Base-by-base conservation (phyloP, 1,284 basidiomycete species). In the Ganoderma resinaceum region DNA sequence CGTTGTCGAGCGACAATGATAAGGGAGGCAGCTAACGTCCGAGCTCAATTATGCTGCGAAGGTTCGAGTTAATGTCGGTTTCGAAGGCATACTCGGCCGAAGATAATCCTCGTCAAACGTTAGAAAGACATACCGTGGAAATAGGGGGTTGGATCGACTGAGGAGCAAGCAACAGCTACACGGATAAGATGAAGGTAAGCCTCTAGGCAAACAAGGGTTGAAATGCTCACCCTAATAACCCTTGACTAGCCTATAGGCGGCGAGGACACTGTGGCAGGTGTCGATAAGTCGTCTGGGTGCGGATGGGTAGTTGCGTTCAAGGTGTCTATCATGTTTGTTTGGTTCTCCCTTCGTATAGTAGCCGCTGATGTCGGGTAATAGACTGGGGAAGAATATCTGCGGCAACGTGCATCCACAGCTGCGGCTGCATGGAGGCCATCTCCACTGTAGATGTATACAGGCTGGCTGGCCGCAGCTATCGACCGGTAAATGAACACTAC, bases 91-190 rank as follows among this genome's bases (percentile, higher is more conserved):
- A 73, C 70, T 1, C 74, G 75, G 62, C 74, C 66, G n/a, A 65
- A 76, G 75, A 67, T 70, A 76, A 60, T 73, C 73, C 61, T 73
- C 72, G 53, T 73, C 72, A 40, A 74, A 43, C 1, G 73, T 75
- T 38, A 70, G 35, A 8, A 8, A 72, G 74, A 57, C 74, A 72
- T n/a, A 72, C 62, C 73, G 74, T 75, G 23, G 68, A 71, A 20
- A 71, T 33, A n/a, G 68, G 73, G 0, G 73, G 73, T 12, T n/a
- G 20, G 33, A 18, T 9, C 12, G 55, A 37, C 20, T 12, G 2
- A 4, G 11, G 33, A 18, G 16, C 29, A 20, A 37, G 61, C 20
- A 20, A 23, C 14, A 33, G 11, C 61, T 49, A 29, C 43, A 3
- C 4, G 18, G 7, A 31, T 5, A 3, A 38, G 35, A 38, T 60